Base-by-base conservation (phyloP, 306 rosid species). In the Bauhinia variegata region DNA sequence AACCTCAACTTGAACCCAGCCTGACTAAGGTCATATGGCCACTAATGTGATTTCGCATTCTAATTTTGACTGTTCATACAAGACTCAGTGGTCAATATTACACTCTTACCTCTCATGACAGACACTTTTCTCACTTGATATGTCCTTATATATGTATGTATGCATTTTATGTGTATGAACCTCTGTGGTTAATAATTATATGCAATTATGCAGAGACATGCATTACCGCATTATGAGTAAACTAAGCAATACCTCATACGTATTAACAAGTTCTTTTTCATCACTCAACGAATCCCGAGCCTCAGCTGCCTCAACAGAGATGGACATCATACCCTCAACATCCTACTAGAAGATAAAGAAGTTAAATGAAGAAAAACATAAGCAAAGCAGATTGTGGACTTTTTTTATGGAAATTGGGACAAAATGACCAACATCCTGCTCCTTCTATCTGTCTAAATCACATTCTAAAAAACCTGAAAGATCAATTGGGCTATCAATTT, bases 311-410 rank as follows among this genome's bases (percentile, higher is more conserved):
- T 90, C 99, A 41, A 47, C 96, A 70, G 97, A 93, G 79, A 93
- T 93, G 59, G 99, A 93, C 97, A 93, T 93, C 99, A 93, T 88
- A 68, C 99, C 99, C 82, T 93, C 97, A 44, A 93, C 88, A 83
- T 93, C 99, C 99, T 93, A 80, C 73, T 54, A 76, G 41, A 83
- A 74, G 73, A 76, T 2, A 58, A 63, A 75, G 56, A 60, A 55
- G 68, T 72, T 77, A 70, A 77, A 39, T 65, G 63, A 73, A 66
- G 59, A 82, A 73, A 78, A 77, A 16, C 39, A 77, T 44, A 58
- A 15, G 63, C 37, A 74, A 68, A 34, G 74, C 18, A 54, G 28
- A 2, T 32, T 39, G 14, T 46, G 18, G 46, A 37, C 33, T 68
- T 46, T 50, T 54, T 62, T 43, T 61, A 54, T 56, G 32, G 57